Evolutionary conservation across 495 filamentous ascomycete species (phyloP).

Genomic region (Aspergillus sparsus): DNA sequence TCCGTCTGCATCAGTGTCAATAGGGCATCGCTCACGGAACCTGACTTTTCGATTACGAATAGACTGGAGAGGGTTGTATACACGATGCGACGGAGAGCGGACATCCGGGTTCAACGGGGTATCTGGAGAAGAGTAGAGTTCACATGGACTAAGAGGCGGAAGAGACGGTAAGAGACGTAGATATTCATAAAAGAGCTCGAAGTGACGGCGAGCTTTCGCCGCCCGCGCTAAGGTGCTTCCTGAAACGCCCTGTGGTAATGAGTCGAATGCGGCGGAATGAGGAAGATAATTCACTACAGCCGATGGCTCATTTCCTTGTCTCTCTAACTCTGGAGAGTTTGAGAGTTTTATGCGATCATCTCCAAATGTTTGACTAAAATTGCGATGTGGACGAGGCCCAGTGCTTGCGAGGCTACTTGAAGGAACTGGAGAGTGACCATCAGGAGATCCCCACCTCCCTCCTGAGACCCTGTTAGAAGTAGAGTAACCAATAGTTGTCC

Average conservation of each 20-base stretch:
- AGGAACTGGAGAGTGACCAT: constrained; percentile 24
- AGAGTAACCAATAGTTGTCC: constrained; percentile 40
- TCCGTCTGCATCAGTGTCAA: constrained; percentile 71
- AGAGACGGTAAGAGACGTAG: constrained; percentile 72
- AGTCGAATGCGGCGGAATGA: constrained; percentile 31
- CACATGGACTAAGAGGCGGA: constrained; percentile 56
- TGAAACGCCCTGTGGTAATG: constrained; percentile 64
- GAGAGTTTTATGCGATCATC: constrained; percentile 17
- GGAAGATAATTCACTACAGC: constrained; percentile 37
- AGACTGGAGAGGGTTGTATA: constrained; percentile 84
- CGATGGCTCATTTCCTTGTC: constrained; percentile 18
- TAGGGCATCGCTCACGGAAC: constrained; percentile 65
- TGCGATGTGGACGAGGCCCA: constrained; percentile 23
- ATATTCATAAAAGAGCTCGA: constrained; percentile 81
- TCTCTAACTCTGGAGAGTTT: constrained; percentile 1
- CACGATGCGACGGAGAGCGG: constrained; percentile 51
- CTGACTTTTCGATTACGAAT: constrained; percentile 82
- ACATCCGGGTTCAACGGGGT: not conserved
- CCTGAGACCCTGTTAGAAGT: constrained; percentile 37
- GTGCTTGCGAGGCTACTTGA: constrained; percentile 19
- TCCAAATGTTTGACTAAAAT: constrained; percentile 20
- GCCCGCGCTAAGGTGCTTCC: constrained; percentile 74
- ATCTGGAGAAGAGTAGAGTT: constrained; percentile 10
- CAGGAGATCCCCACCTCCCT: constrained; percentile 50
- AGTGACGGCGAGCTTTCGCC: constrained; percentile 73